Evolutionary conservation across 2,329 filamentous ascomycete genomes (phyloP), one percentile per base, ranked within the genome.

Genomic region (Orbilia brochopaga): DNA sequence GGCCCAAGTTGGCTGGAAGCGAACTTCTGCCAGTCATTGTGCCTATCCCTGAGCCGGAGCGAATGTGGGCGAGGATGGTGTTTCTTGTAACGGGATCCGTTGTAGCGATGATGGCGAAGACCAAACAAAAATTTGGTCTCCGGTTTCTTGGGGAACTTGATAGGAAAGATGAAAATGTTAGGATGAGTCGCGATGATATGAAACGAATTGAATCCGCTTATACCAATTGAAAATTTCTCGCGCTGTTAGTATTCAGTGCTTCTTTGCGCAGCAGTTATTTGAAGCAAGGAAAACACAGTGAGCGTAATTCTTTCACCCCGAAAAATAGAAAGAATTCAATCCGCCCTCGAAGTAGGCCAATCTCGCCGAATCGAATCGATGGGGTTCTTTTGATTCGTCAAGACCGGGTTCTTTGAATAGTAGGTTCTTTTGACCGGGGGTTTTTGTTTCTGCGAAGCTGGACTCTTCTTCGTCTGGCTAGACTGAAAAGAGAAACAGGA

Each of bases 231-330:
- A 55, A 62, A 17, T 24, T 19, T 56, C 23, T n/a, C 11, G 42
- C 10, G 44, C 13, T 11, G 32, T 44, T 11, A 55, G 42, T 60
- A 27, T 42, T 48, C 40, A 27, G 56, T 30, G 51, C 55, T 64
- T 69, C 64, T 63, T 59, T 48, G 44, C 11, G 37, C 51, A 58
- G 65, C 58, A 32, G 8, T 32, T 32, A 32, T 50, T 62, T 35
- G 35, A 52, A 60, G n/a, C 17, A 23, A 19, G 19, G 19, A 48
- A 37, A 64, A 59, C 59, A 54, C 64, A 62, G 44, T 53, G 61
- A 44, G 37, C 66, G 66, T 60, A 62, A 59, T 60, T 70, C 66
- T 70, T 70, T 64, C 54, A 70, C 66, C 66, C 66, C 66, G 66
- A 63, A 48, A 58, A 50, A 46, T 59, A 59, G 66, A 70, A 69